Evolutionary conservation across 1,284 basidiomycete species (phyloP).

Genomic region (Leccinum pachyderme): DNA sequence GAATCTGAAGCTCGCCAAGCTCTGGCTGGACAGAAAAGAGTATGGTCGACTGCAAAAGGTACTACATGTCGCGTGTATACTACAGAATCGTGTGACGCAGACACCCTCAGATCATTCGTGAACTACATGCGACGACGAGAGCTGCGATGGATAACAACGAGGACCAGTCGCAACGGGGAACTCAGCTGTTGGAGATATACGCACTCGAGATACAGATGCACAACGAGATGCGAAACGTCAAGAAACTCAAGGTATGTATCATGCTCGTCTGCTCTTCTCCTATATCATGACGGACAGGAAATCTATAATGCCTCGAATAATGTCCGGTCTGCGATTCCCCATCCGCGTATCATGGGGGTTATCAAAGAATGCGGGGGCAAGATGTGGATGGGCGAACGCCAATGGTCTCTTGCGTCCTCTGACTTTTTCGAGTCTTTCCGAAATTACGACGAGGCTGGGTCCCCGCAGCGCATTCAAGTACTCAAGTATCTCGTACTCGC

Average conservation of each 20-base stretch:
- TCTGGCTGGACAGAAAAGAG: constrained; percentile 96
- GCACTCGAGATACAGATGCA: constrained; percentile 99
- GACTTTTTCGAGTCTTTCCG: constrained; percentile 99
- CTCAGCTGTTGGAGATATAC: constrained; percentile 95
- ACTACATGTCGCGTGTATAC: constrained; percentile 15
- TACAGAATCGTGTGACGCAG: background rate
- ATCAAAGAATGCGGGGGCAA: constrained; percentile 99
- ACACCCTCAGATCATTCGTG: constrained; percentile 60
- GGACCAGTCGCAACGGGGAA: constrained; percentile 87
- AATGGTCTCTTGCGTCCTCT: constrained; percentile 95
- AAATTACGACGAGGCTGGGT: constrained; percentile 98
- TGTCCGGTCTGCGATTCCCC: constrained; percentile 95
- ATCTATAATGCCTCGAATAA: constrained; percentile 95
- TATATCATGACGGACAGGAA: constrained; percentile 52
- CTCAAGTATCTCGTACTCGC: constrained; percentile 98
- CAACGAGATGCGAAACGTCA: constrained; percentile 92
- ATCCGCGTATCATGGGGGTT: constrained; percentile 97
- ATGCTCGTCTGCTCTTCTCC: background rate
- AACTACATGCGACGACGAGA: constrained; percentile 67
- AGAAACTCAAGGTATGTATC: constrained; percentile 81
- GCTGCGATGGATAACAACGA: constrained; percentile 65
- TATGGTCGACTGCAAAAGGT: constrained; percentile 83
- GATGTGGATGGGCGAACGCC: constrained; percentile 99
- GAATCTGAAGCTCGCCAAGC: constrained; percentile 94
- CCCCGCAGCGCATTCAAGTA: constrained; percentile 94